Base-by-base conservation (phyloP, 305 asterid species). In the Fraxinus greggii region DNA sequence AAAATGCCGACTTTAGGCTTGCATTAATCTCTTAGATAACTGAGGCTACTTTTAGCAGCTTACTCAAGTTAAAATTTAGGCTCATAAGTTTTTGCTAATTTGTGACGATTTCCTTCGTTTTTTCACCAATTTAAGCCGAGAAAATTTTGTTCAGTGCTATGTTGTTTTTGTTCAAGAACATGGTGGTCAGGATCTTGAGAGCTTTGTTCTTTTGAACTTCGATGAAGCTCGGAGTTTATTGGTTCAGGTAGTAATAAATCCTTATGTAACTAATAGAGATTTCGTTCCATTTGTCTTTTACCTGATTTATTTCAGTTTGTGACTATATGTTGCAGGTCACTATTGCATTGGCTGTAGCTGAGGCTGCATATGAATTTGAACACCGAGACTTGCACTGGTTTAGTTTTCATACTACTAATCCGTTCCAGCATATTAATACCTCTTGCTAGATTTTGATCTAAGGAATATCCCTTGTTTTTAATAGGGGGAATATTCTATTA, bases 371-470 rank as follows among this genome's bases (percentile, higher is more conserved):
- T 80, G 98, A 59, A 59, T 59, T 59, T 59, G 69, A 59, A 59
- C 69, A 94, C 80, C 90, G 98, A 38, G 99, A 96, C 84, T 86
- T 96, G 87, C 99, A 96, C 89, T 96, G 98, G 99, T 96, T 81
- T 85, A 63, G 81, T 89, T 84, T 48, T 75, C 81, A 79, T 88
- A 35, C 78, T 61, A 77, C 51, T 83, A 7, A 54, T 77, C 45
- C 74, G 15, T 67, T 86, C 77, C 65, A 79, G 21, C 81, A 84
- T 67, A 28, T 74, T 82, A 32, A 48, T 61, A 48, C 24, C 70
- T 63, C 74, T 79, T 82, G 76, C 81, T 45, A 63, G 61, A 81
- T 63, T 80, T 81, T 82, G 61, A 77, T 33, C 79, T 69, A 72
- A 24, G 73, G 65, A 59, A 78, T 80, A 72, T 79, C 42, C 82